Conservation (phyloP, 768 basidiomycete genomes). For the Leccinum longicurvipes region DNA sequence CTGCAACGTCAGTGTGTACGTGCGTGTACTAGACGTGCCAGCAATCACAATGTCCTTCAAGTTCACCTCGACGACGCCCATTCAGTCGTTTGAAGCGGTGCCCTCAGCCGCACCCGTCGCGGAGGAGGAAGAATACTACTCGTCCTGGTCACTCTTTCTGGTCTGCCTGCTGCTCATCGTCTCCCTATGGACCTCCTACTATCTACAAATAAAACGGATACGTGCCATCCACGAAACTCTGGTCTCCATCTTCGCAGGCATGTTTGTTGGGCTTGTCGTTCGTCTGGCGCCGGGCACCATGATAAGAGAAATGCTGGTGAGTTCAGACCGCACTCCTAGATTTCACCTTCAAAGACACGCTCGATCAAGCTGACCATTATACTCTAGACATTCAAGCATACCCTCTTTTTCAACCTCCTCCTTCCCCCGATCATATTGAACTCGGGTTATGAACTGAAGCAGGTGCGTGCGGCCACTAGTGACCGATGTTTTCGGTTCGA, state of each 20-base stretch:
- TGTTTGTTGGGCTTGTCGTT: slow-evolving; percentile 91
- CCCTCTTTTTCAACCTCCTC: slow-evolving; percentile 96
- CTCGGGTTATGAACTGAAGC: slow-evolving; percentile 96
- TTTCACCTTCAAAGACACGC: background rate
- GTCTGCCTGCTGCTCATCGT: slow-evolving; percentile 90
- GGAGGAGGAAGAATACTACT: slow-evolving; percentile 88
- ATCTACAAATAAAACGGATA: slow-evolving; percentile 95
- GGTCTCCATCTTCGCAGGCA: slow-evolving; percentile 92
- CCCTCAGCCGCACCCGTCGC: slow-evolving; percentile 39
- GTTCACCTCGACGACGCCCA: slow-evolving; percentile 34
- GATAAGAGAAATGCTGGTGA: slow-evolving; percentile 96
- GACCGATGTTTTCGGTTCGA: background rate
- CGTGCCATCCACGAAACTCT: slow-evolving; percentile 94
- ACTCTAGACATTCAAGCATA: slow-evolving; percentile 88
- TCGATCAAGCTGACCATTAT: slow-evolving; percentile 9
- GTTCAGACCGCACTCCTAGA: slow-evolving; percentile 28
- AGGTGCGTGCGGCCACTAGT: slow-evolving; percentile 46
- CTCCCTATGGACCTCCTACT: slow-evolving; percentile 95
- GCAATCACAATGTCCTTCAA: slow-evolving; percentile 39
- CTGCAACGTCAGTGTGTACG: too few relatives aligned
- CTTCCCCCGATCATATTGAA: slow-evolving; percentile 97
- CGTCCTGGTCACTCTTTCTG: slow-evolving; percentile 91
- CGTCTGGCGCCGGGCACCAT: slow-evolving; percentile 88
- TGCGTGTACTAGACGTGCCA: background rate
- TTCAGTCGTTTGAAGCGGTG: slow-evolving; percentile 21